Base-by-base conservation (phyloP, 768 basidiomycete genomes). In the Pleurotus pulmonarius region DNA sequence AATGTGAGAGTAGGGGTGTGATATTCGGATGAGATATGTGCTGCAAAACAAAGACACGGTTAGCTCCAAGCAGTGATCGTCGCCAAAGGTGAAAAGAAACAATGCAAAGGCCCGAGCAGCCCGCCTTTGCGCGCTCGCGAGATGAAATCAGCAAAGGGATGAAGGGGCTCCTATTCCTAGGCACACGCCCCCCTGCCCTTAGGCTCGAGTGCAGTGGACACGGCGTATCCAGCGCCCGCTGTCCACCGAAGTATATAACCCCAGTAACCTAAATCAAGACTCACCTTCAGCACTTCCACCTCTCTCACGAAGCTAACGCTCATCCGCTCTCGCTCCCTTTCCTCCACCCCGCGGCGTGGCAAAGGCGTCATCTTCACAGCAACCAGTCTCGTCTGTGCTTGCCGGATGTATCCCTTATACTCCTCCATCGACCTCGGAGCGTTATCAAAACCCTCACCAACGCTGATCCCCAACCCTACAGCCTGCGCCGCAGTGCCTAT, bases 21-120 rank as follows among this genome's bases (percentile, higher is more conserved):
- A 94, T 89, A 43, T 85, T 85, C 0, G 90, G 90, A 66, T 93
- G 92, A 4, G 85, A 85, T 57, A 93, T 86, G 64, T 90, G 87
- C 83, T 90, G 64, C 24, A 61, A 49, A 24, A 59, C 48, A 43
- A 20, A 55, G 53, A 61, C n/a, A 18, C 26, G 13, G 39, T 45
- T 15, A 40, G 54, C 40, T 29, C 46, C 16, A 47, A 47, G 46
- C 6, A 47, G 18, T 13, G 13, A 47, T 47, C 46, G 24, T n/a
- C 6, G 24, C 7, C 37, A 44, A 16, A 44, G 41, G 24, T n/a
- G 18, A 44, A 16, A 44, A 13, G n/a, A 44, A 44, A 44, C n/a
- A 44, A 44, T 22, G 41, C 41, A 44, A 44, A 44, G 9, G 20
- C 41, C 41, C 41, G 41, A 44, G 41, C n/a, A 44, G 20, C 41